Percentiles rank a stretch among this genome's conserved stretches.
phyloP scores from a whole-genome alignment of 305 asterid species.

The Vinca major region DNA sequence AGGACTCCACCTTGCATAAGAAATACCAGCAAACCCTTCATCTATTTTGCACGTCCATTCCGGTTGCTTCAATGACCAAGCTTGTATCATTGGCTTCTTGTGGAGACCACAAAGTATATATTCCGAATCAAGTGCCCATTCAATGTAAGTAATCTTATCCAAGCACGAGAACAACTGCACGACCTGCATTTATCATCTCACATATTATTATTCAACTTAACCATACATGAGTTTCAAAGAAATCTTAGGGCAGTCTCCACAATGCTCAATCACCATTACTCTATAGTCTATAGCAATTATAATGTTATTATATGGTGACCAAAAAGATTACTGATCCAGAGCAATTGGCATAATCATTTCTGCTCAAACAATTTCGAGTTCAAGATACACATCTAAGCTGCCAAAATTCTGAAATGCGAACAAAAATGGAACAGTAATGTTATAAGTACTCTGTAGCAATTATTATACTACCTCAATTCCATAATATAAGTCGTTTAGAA shows the following conservation, averaged over 20 bases:
- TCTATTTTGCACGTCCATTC: constrained; percentile 99
- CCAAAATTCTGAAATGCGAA: neutral
- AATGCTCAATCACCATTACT: neutral
- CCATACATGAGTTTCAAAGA: neutral
- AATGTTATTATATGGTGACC: neutral
- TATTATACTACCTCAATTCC: too few species aligned
- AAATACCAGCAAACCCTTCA: constrained; percentile 92
- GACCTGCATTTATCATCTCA: constrained; percentile 37
- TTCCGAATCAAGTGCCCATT: constrained; percentile 97
- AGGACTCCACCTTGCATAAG: constrained; percentile 99
- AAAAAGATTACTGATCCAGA: neutral
- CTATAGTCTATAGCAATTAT: neutral
- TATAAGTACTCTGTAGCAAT: too few species aligned
- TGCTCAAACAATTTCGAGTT: neutral
- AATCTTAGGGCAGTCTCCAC: neutral
- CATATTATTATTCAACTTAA: neutral
- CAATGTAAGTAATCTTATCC: constrained; percentile 91
- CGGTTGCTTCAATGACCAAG: constrained; percentile 91
- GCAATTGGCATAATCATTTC: neutral
- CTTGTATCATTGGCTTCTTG: constrained; percentile 93
- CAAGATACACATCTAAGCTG: neutral
- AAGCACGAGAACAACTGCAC: constrained; percentile 84
- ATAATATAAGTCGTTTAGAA: too few species aligned
- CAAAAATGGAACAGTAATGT: neutral
- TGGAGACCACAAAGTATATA: constrained; percentile 87